A percentile compares a stretch with the other conserved stretches of the same genome.
Conservation (phyloP, 768 basidiomycete species). For the Lactifluus pinguis region DNA sequence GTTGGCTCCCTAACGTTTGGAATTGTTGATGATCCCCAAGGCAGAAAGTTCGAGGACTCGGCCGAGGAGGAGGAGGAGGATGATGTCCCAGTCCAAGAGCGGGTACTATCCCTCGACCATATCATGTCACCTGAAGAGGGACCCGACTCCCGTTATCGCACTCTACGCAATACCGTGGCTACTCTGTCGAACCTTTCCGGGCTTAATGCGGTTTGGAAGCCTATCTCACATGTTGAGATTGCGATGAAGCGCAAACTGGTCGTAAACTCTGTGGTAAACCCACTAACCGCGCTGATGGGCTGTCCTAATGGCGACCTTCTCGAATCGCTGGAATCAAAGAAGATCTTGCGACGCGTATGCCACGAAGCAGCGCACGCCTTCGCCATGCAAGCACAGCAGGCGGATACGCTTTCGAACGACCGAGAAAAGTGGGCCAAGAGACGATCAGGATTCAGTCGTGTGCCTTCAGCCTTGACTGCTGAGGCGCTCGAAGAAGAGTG, state of each 20-base stretch:
- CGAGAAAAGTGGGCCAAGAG: constrained; percentile 18
- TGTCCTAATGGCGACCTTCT: constrained; percentile 76
- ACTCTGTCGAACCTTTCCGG: constrained; percentile 46
- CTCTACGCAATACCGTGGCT: constrained; percentile 60
- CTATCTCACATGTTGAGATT: constrained; percentile 57
- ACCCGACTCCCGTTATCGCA: constrained; percentile 39
- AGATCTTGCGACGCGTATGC: constrained; percentile 48
- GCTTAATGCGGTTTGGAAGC: constrained; percentile 55
- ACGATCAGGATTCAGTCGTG: constrained; percentile 26
- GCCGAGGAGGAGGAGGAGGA: constrained; percentile 26
- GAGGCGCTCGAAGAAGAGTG: constrained; percentile 47
- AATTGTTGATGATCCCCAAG: constrained; percentile 58
- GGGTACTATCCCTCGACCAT: constrained; percentile 42
- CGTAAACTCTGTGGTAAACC: constrained; percentile 74
- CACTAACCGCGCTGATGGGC: constrained; percentile 73
- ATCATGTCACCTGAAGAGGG: constrained; percentile 34
- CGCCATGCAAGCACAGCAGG: constrained; percentile 39
- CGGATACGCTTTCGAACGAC: constrained; percentile 22
- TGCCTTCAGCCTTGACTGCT: constrained; percentile 40
- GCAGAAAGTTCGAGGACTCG: constrained; percentile 56
- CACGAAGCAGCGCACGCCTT: constrained; percentile 63
- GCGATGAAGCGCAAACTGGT: constrained; percentile 73
- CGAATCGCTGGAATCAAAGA: constrained; percentile 31
- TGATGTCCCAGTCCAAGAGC: constrained; percentile 28
- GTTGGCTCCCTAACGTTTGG: constrained; percentile 68